Percentiles rank a stretch among this genome's conserved stretches.
phyloP scores from a whole-genome alignment of 1,139 yeast genomes.

The Pichia sp. region DNA sequence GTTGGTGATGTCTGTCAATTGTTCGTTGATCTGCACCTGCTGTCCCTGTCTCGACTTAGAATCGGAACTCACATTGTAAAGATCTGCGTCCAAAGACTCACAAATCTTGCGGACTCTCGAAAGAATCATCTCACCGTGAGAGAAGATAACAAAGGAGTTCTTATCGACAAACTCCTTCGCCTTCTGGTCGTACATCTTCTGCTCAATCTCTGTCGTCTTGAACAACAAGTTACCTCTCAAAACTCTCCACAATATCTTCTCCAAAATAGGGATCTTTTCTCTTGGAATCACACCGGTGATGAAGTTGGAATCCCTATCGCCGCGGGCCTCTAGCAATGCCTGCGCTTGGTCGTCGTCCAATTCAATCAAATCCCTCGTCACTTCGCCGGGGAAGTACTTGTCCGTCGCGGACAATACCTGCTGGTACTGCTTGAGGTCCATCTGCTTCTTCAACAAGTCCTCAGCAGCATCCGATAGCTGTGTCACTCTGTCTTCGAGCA shows the following conservation, averaged over 20 bases:
- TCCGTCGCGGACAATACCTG: conserved; percentile 68
- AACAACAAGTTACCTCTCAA: conserved; percentile 53
- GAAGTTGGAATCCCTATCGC: conserved; percentile 42
- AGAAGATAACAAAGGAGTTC: conserved; percentile 48
- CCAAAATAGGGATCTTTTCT: conserved; percentile 43
- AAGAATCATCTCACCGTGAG: conserved; percentile 51
- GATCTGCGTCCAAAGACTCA: conserved; percentile 48
- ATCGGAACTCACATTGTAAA: conserved; percentile 48
- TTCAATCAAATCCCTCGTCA: conserved; percentile 30
- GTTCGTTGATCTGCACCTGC: conserved; percentile 46
- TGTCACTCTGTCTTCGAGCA: conserved; percentile 53
- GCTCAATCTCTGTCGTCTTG: conserved; percentile 45
- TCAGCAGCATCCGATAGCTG: conserved; percentile 56
- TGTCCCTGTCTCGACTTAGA: conserved; percentile 49
- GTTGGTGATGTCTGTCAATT: conserved; percentile 53
- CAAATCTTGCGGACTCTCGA: conserved; percentile 48
- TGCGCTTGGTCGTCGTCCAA: conserved; percentile 29
- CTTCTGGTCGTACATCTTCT: conserved; percentile 37
- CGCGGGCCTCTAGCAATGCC: conserved; percentile 27
- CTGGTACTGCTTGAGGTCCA: conserved; percentile 58
- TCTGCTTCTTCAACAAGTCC: conserved; percentile 49
- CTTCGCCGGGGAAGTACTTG: conserved; percentile 50
- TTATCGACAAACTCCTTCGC: conserved; percentile 39
- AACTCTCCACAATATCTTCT: conserved; percentile 53
- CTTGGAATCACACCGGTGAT: conserved; percentile 48